Base-by-base conservation (phyloP, 2,329 filamentous ascomycete genomes). In the Colletotrichum sp. region DNA sequence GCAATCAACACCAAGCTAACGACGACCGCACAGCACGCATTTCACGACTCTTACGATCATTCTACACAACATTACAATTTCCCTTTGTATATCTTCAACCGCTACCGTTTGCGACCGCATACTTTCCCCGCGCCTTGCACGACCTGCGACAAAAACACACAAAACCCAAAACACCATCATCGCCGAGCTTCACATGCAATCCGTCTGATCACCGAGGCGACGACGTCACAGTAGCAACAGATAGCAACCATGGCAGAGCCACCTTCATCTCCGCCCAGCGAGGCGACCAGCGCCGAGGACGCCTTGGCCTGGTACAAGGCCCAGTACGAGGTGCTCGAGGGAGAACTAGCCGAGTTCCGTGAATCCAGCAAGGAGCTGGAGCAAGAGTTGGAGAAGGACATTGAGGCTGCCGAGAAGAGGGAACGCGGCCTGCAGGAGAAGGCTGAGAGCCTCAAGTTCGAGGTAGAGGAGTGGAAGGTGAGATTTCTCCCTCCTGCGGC, bases 391-490 rank as follows among this genome's bases (percentile, higher is more conserved):
- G 97, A 99, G 86, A 98, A 96, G 88, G 97, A 99, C 84, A 93
- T 99, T 73, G 96, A 99, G 81, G 94, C 95, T 60, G 96, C 96
- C 60, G 97, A 99, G 89, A 98, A 98, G 88, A 92, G 96, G 81
- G 96, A 99, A 87, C 92, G 96, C 78, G 89, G 93, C 78, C 86
- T 98, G 80, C 93, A 96, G 84, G 94, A 98, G 84, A 98, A 96
- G 87, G 94, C 95, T 1, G 96, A 99, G 84, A 91, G 90, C 48
- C 85, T 98, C 78, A 92, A 91, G 66, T 99, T 95, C 82, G 96
- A 99, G 84, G 96, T 97, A 1, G 96, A 99, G 74, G 97, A 99
- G 86, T 99, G 97, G 97, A 99, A 99, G 93, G 96, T 80, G 36
- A 70, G 74, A 67, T 60, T 43, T 36, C 24, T n/a, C 34, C 24